A percentile compares a stretch with the other conserved stretches of the same genome.
Conservation (phyloP, 1,284 basidiomycete genomes). For the Puccinia polysora region DNA sequence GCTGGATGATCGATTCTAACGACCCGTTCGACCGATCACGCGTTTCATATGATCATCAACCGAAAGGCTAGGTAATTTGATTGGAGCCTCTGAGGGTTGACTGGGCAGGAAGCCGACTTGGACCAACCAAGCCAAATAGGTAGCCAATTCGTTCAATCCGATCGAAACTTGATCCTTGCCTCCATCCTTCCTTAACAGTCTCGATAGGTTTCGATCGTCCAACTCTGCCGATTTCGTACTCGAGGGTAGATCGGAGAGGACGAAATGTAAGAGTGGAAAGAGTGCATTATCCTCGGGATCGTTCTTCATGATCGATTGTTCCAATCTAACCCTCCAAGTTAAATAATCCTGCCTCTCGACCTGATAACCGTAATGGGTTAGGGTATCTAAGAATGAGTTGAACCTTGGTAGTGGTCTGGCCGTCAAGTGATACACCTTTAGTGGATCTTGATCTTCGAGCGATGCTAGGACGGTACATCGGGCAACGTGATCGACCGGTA, state of each 20-base stretch:
- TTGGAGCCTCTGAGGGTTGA: constrained; percentile 54
- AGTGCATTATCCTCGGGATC: constrained; percentile 80
- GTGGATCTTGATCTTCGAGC: constrained; percentile 52
- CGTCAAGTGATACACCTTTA: constrained; percentile 79
- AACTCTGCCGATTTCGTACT: constrained; percentile 90
- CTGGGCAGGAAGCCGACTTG: constrained; percentile 74
- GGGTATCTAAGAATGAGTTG: constrained; percentile 75
- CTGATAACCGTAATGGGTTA: constrained; percentile 74
- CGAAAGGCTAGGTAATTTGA: neutral
- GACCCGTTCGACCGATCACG: constrained; percentile 35
- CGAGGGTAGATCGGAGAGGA: constrained; percentile 92
- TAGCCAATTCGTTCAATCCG: constrained; percentile 62
- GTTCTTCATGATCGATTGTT: constrained; percentile 86
- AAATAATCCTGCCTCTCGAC: constrained; percentile 80
- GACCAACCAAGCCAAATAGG: constrained; percentile 92
- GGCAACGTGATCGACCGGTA: constrained; percentile 95
- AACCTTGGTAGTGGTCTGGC: constrained; percentile 82
- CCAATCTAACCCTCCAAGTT: constrained; percentile 82
- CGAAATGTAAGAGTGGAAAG: constrained; percentile 94
- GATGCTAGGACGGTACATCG: constrained; percentile 71
- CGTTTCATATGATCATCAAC: constrained; percentile 27
- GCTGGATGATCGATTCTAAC: too few relatives aligned
- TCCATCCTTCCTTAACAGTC: constrained; percentile 58
- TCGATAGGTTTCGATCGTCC: constrained; percentile 76
- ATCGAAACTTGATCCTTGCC: constrained; percentile 50